Base-by-base conservation (phyloP, 1,139 yeast species). In the Pichia sp. region DNA sequence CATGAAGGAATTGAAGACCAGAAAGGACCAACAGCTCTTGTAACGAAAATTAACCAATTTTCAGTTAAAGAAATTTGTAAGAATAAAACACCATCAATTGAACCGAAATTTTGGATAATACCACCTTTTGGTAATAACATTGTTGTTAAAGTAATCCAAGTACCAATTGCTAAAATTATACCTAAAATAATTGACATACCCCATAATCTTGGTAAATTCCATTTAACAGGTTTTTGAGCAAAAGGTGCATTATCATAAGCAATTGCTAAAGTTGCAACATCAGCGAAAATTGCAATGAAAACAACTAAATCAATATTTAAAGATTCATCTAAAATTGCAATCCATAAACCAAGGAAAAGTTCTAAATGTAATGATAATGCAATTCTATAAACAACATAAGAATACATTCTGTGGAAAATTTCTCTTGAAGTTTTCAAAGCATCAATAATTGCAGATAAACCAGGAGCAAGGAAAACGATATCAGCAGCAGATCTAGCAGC, bases 131-230 rank as follows among this genome's bases (percentile, higher is more conserved):
- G 72, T 70, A 83, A 70, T 74, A 84, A 84, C 94, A 84, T 83
- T 52, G 94, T 82, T 59, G 94, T 84, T 70, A 85, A 78, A 60
- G 91, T 79, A 60, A 85, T 82, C 95, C 95, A 85, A 54, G 94
- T 74, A 75, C 95, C 95, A 56, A 84, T 56, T 63, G 95, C 95
- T 66, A 85, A 75, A 52, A 85, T 74, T 42, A 74, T 56, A 67
- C 95, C 95, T 68, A 85, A 73, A 59, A 84, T 63, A 58, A 84
- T 75, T 57, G 95, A 84, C 91, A 85, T 84, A 77, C 93, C 94
- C 95, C 95, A 85, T 68, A 85, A 74, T 80, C 94, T 83, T 70
- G 94, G 94, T 64, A 89, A 72, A 81, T 91, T 89, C 98, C 98
- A 91, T 73, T 91, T 91, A 63, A 91, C 97, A 59, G 98, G 98